A percentile compares a stretch with the other conserved stretches of the same genome.
Conservation (phyloP, 495 filamentous ascomycete genomes). For the Podospora sp. region DNA sequence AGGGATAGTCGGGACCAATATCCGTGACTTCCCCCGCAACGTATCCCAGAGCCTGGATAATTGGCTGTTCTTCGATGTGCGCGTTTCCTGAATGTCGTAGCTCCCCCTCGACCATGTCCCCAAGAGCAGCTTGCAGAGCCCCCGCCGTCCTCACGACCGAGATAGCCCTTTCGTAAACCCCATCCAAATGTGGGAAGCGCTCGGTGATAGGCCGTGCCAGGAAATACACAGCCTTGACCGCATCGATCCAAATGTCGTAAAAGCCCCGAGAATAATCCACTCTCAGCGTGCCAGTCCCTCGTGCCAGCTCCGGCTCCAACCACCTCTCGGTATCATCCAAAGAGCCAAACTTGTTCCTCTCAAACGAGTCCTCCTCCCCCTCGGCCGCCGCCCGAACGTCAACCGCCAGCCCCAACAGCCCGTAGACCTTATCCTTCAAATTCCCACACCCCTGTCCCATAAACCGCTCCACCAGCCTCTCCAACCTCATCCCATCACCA, state of each 20-base stretch:
- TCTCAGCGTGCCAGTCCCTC: too few relatives aligned
- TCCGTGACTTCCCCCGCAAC: constrained; percentile 20
- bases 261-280: constrained; percentile 26
- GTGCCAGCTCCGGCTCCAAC: too few relatives aligned
- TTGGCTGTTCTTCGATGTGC: too few relatives aligned
- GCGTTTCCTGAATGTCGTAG: not conserved
- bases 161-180: constrained; percentile 16
- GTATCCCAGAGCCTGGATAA: constrained; percentile 23
- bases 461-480: constrained; percentile 28
- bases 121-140: constrained; percentile 13
- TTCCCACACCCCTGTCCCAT: constrained; percentile 20
- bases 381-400: constrained; percentile 20
- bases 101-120: constrained; percentile 6
- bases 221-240: constrained; percentile 18
- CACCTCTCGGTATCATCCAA: too few relatives aligned
- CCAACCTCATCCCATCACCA: constrained; percentile 21
- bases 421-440: constrained; percentile 25
- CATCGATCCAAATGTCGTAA: constrained; percentile 30
- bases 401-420: constrained; percentile 28
- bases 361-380: too few relatives aligned
- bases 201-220: not conserved
- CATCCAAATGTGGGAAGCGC: too few relatives aligned
- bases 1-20: constrained; percentile 20
- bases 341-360: too few relatives aligned
- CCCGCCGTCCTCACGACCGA: constrained; percentile 21